phyloP scores from a whole-genome alignment of 2,329 filamentous ascomycete genomes.

The Aurifilum marmelostoma region DNA sequence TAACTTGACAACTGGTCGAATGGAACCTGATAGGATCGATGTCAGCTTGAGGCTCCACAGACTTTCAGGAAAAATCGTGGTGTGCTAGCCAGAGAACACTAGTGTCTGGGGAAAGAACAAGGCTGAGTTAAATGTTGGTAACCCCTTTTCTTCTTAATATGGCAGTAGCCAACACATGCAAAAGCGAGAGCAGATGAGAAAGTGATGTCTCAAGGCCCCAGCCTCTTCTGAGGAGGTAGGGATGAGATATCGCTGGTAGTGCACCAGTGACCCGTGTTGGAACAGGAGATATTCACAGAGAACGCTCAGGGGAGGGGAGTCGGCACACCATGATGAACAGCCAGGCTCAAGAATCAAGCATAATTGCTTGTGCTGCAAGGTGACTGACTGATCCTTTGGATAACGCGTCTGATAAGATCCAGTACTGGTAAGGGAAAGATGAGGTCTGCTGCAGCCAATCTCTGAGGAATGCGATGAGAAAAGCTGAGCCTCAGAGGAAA shows the following conservation, averaged over 20 bases:
- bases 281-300: not conserved
- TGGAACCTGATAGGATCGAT: conserved; percentile 32
- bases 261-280: not conserved
- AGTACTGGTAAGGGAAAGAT: not conserved
- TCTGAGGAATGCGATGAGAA: not conserved
- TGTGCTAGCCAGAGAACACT: not conserved
- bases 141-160: not conserved
- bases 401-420: not conserved
- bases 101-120: not conserved
- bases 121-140: not conserved
- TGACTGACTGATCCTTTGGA: no score
- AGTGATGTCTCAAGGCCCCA: not conserved
- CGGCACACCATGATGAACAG: not conserved
- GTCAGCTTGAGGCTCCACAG: conserved; percentile 4
- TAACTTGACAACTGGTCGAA: conserved; percentile 36
- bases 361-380: not conserved
- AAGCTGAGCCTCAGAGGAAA: not conserved
- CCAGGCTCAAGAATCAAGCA: not conserved
- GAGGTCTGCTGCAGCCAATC: not conserved
- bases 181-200: not conserved
- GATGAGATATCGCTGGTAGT: not conserved
- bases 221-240: not conserved
- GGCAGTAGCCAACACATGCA: no score
- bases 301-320: not conserved
- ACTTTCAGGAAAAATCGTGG: not conserved